Conservation (phyloP, 2,329 filamentous ascomycete species). For the Fusarium bactridioides region DNA sequence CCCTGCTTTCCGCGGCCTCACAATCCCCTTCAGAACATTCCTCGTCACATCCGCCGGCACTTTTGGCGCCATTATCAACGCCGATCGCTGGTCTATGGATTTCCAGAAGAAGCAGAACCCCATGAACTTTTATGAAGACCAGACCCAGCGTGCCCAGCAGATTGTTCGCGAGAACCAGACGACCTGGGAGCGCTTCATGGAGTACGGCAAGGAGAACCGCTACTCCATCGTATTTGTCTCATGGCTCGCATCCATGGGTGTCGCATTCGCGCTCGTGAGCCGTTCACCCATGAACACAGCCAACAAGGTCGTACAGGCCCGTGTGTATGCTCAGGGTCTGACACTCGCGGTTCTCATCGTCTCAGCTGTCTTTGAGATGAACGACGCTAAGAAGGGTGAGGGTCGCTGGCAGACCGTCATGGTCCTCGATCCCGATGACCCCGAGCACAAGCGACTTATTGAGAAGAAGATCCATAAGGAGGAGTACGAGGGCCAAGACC, state of each 20-base stretch:
- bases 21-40: slow-evolving; percentile 90
- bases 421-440: slow-evolving; percentile 82
- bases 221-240: slow-evolving; percentile 85
- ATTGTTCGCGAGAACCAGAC: slow-evolving; percentile 65
- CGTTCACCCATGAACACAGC: slow-evolving; percentile 75
- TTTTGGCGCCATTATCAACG: slow-evolving; percentile 86
- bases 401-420: slow-evolving; percentile 86
- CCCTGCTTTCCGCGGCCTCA: slow-evolving; percentile 79
- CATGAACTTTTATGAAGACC: slow-evolving; percentile 71
- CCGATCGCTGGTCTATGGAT: slow-evolving; percentile 71
- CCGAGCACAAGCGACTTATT: slow-evolving; percentile 81
- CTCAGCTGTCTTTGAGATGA: slow-evolving; percentile 81
- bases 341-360: slow-evolving; percentile 85
- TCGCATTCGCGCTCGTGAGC: slow-evolving; percentile 78
- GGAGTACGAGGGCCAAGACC: slow-evolving; percentile 85
- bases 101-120: slow-evolving; percentile 78
- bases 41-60: slow-evolving; percentile 83
- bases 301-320: slow-evolving; percentile 93
- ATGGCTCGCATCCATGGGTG: slow-evolving; percentile 83
- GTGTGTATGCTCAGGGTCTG: slow-evolving; percentile 91
- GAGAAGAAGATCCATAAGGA: slow-evolving; percentile 91
- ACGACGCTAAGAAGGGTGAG: slow-evolving; percentile 77
- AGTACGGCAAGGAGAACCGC: slow-evolving; percentile 81
- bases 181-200: slow-evolving; percentile 66
- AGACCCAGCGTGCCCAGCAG: slow-evolving; percentile 63